Base-by-base conservation (phyloP, 331 rosid species). In the Phaseolus coccineus region DNA sequence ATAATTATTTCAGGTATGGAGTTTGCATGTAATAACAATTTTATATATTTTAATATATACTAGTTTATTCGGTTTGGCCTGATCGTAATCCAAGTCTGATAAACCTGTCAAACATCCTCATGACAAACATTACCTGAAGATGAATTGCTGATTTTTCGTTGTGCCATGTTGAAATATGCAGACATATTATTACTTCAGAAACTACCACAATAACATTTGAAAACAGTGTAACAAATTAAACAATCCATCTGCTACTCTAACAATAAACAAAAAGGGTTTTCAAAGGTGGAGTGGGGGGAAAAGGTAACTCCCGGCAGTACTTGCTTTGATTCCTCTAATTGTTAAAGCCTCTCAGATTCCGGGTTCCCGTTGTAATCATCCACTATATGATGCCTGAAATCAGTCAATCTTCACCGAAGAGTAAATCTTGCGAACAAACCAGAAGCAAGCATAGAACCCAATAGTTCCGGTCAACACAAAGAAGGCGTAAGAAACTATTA, bases 401-500 rank as follows among this genome's bases (percentile, higher is more conserved):
- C 90, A 96, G 91, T 96, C 99, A 14, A 96, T 93, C 89, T 96
- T 96, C 87, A 96, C 98, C 13, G 98, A 96, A 48, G 99, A 91
- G 85, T 96, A 96, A 85, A 96, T 96, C 86, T 89, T 91, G 76
- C 94, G 92, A 58, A 93, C 98, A 84, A 96, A 96, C 99, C 97
- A 96, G 90, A 96, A 90, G 87, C 98, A 93, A 3, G 99, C 96
- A 47, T 93, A 96, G 93, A 93, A 93, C 79, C 99, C 99, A 24
- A 96, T 96, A 19, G 99, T 91, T 68, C 99, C 99, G 0, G 99
- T 96, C 89, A 91, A 69, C 77, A 91, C 99, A 64, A 96, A 93
- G 91, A 96, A 93, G 64, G 99, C 93, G 50, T 96, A 93, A 0
- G 99, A 96, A 70, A 85, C 89, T 27, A 91, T 96, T 25, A 96